Evolutionary conservation across 352 stramenopile species (phyloP).

Genomic region (Globisporangium irregulare): DNA sequence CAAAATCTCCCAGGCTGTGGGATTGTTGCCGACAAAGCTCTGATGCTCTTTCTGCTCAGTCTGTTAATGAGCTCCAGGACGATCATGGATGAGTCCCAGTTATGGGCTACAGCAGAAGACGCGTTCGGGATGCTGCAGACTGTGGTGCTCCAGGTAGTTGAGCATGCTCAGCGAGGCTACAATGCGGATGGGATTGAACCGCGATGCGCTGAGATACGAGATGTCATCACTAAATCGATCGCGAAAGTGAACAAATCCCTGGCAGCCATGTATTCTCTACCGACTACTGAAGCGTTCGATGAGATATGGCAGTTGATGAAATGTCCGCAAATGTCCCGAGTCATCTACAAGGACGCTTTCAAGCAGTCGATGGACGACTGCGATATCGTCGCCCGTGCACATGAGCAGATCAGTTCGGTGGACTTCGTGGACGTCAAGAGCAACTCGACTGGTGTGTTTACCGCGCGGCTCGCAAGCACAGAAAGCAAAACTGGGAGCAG

Average conservation of each 20-base stretch:
- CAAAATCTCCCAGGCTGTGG: slow-evolving; percentile 32
- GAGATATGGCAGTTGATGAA: not conserved
- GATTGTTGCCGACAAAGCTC: slow-evolving; percentile 35
- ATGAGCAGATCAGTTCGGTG: not conserved
- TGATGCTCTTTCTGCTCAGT: slow-evolving; percentile 30
- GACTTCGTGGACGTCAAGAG: not conserved
- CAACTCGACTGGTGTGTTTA: not conserved
- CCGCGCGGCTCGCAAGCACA: slow-evolving; percentile 11
- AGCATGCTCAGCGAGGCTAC: slow-evolving; percentile 12
- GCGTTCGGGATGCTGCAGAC: slow-evolving; percentile 21
- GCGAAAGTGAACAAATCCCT: not conserved
- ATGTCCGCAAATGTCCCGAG: not conserved
- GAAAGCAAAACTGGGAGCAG: not conserved
- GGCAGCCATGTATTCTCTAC: slow-evolving; percentile 4
- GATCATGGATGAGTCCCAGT: not conserved
- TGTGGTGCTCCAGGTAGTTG: not conserved
- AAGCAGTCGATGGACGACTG: not conserved
- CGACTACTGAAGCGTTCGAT: not conserved
- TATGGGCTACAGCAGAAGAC: slow-evolving; percentile 16
- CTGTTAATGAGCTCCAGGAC: slow-evolving; percentile 2
- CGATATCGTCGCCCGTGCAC: not conserved
- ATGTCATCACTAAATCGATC: not conserved
- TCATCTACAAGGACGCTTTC: slow-evolving; percentile 6
- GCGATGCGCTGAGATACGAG: not conserved
- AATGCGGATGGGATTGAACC: not conserved